These are phyloP conservation scores for Naganishia antarctica DNA, from an alignment of 768 basidiomycete genomes.

Conservation along the genomic window DNA sequence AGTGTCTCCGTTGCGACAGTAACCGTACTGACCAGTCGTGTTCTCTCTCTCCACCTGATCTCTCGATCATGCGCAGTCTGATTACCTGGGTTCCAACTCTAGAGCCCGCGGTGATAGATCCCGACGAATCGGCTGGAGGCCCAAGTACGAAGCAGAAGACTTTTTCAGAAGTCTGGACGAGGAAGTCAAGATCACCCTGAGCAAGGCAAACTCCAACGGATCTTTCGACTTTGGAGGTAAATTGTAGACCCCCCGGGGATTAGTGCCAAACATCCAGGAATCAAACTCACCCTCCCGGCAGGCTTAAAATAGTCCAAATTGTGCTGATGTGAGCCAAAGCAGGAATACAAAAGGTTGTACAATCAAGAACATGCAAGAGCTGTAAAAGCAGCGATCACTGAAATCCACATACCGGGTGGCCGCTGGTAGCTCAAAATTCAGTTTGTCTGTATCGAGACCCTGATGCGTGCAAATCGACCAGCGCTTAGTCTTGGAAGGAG, in stretches of 20 bases:
- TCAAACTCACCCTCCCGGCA: neutral
- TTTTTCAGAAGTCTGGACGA: constrained; percentile 26
- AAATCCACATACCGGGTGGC: too few species aligned
- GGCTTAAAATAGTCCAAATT: too few species aligned
- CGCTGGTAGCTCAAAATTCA: too few species aligned
- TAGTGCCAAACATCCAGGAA: too few species aligned
- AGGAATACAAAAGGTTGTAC: too few species aligned
- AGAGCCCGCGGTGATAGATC: constrained; percentile 38
- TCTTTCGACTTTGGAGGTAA: constrained; percentile 22
- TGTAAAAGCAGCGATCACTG: too few species aligned
- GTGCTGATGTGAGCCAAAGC: too few species aligned
- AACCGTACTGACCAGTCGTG: too few species aligned
- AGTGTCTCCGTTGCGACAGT: neutral
- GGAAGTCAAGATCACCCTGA: constrained; percentile 23
- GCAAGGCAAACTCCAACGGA: constrained; percentile 16
- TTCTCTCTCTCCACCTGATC: neutral
- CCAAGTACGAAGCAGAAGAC: constrained; percentile 35
- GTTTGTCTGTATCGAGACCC: too few species aligned
- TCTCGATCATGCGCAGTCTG: neutral
- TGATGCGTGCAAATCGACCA: too few species aligned
- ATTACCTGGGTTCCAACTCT: constrained; percentile 38
- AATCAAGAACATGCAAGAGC: too few species aligned
- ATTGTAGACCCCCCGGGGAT: neutral
- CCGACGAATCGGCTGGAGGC: constrained; percentile 46
- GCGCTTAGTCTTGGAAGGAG: too few species aligned